These are phyloP conservation scores for Biscogniauxia sp. DNA, from an alignment of 2,329 filamentous ascomycete species.

Conservation along the genomic window DNA sequence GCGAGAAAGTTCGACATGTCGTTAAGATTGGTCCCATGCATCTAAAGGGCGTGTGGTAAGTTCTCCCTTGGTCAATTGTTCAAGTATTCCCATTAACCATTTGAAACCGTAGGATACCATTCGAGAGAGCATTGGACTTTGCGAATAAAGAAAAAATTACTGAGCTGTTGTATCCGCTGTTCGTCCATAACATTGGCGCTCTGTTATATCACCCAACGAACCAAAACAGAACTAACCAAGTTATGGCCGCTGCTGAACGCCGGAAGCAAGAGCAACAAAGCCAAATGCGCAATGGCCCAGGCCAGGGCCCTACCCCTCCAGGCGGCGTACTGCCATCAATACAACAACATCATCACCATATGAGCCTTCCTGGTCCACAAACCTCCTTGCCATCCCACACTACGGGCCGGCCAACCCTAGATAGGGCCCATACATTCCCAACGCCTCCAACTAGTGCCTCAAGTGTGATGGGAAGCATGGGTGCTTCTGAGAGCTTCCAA, in stretches of 20 bases:
- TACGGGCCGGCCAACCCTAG: constrained; percentile 72
- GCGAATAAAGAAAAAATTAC: constrained; percentile 99
- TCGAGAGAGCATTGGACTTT: constrained; percentile 95
- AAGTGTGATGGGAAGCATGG: constrained; percentile 73
- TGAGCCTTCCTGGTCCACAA: constrained; percentile 55
- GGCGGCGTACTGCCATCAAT: constrained; percentile 60
- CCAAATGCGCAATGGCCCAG: constrained; percentile 59
- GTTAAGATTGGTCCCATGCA: constrained; percentile 99
- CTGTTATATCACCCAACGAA: constrained; percentile 93
- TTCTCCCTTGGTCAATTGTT: constrained; percentile 33
- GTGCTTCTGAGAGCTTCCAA: constrained; percentile 73
- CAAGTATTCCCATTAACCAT: constrained; percentile 9
- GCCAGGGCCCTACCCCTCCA: constrained; percentile 49
- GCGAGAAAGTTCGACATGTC: constrained; percentile 93
- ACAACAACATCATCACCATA: constrained; percentile 63
- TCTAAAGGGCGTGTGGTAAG: constrained; percentile 90
- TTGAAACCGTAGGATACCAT: constrained; percentile 77
- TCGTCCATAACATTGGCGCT: constrained; percentile 95
- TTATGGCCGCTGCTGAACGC: constrained; percentile 81
- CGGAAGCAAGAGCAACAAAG: constrained; percentile 68
- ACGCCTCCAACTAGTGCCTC: constrained; percentile 93
- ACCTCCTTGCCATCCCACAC: constrained; percentile 63
- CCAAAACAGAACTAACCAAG: constrained; percentile 75
- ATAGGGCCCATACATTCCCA: constrained; percentile 88
- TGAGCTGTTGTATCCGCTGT: constrained; percentile 88